Evolutionary conservation across 208 protist species (phyloP).

Genomic region (Phytomonas francai): DNA sequence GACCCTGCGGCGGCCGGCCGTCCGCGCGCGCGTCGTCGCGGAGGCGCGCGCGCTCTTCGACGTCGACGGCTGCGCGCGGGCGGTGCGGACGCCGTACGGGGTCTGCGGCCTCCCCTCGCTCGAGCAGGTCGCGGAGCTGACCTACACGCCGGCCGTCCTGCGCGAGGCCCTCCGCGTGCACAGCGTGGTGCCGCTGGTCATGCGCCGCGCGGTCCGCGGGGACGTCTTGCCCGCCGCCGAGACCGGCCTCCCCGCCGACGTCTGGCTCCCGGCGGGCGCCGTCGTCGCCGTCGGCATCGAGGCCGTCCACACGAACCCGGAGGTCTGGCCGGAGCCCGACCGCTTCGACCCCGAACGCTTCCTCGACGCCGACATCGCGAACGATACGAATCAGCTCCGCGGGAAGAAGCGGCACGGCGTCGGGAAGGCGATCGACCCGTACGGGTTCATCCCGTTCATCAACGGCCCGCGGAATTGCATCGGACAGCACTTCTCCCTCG

Average conservation of each 20-base stretch:
- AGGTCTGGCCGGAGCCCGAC: slow-evolving; percentile 74
- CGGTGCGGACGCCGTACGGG: slow-evolving; percentile 55
- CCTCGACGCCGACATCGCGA: slow-evolving; percentile 67
- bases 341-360: slow-evolving; percentile 79
- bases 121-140: slow-evolving; percentile 44
- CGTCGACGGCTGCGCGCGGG: slow-evolving; percentile 39
- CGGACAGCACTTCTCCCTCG: slow-evolving; percentile 84
- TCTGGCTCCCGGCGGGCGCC: slow-evolving; percentile 68
- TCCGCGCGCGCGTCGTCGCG: slow-evolving; percentile 38
- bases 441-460: slow-evolving; percentile 90
- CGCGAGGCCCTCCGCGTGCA: slow-evolving; percentile 82
- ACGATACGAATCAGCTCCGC: slow-evolving; percentile 58
- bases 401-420: slow-evolving; percentile 9
- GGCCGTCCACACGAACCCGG: slow-evolving; percentile 69
- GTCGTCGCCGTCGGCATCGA: slow-evolving; percentile 74
- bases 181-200: slow-evolving; percentile 83
- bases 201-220: slow-evolving; percentile 67
- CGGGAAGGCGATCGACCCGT: slow-evolving; percentile 68
- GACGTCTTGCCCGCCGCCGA: slow-evolving; percentile 63
- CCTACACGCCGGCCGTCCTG: slow-evolving; percentile 71
- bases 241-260: slow-evolving; percentile 57
- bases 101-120: slow-evolving; percentile 48
- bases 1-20: slow-evolving; percentile 39
- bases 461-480: slow-evolving; percentile 90
- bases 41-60: slow-evolving; percentile 74